Evolutionary conservation across 345 rosid species (phyloP).

Genomic region (Alliaria petiolata): DNA sequence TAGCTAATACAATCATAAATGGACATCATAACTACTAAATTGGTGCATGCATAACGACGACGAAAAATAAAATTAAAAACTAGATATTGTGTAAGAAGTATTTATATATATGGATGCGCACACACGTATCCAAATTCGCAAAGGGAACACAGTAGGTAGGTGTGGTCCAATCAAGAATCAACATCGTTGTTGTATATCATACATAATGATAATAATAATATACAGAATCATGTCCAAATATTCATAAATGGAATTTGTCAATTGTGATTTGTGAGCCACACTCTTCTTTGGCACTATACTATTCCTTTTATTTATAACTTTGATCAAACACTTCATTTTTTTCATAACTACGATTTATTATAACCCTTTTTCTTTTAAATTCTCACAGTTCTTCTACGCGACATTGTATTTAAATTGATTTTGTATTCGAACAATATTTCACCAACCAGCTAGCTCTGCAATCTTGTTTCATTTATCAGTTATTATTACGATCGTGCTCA

Average conservation of each 20-base stretch:
- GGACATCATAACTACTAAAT: constrained; percentile 6
- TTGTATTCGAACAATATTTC: neutral
- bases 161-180: constrained; percentile 33
- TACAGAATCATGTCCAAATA: constrained; percentile 24
- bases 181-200: constrained; percentile 25
- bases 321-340: neutral
- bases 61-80: no score
- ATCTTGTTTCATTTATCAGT: neutral
- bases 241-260: constrained; percentile 20
- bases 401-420: neutral
- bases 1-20: neutral
- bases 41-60: constrained; percentile 19
- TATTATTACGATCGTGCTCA: neutral
- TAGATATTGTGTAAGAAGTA: no score
- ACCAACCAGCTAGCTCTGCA: neutral
- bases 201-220: neutral
- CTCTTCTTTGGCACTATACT: neutral
- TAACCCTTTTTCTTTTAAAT: no score
- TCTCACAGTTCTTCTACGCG: neutral
- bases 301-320: neutral
- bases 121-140: constrained; percentile 17
- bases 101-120: neutral
- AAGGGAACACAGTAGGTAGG: neutral
- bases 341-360: neutral
- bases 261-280: neutral